These are phyloP conservation scores for Boletus sp. DNA, from an alignment of 768 basidiomycete species.

Conservation along the genomic window DNA sequence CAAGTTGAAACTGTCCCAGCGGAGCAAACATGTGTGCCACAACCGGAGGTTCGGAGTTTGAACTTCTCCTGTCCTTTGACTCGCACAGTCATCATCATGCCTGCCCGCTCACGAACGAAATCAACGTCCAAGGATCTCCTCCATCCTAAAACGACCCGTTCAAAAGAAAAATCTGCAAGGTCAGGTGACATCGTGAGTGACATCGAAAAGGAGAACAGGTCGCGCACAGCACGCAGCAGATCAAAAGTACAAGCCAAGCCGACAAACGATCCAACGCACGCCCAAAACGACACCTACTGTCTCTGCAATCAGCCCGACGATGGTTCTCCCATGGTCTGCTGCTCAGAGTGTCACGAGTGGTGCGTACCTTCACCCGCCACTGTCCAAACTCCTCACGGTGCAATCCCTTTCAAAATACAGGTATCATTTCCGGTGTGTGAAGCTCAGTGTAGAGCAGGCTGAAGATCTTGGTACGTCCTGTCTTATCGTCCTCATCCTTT, in stretches of 20 bases:
- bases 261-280: slow-evolving; percentile 13
- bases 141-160: neutral
- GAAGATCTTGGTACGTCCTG: slow-evolving; percentile 71
- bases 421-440: slow-evolving; percentile 82
- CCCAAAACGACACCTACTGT: slow-evolving; percentile 40
- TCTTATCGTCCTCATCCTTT: neutral
- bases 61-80: slow-evolving; percentile 29
- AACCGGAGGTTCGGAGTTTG: slow-evolving; percentile 29
- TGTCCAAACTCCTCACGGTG: slow-evolving; percentile 2
- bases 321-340: slow-evolving; percentile 78
- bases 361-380: slow-evolving; percentile 31
- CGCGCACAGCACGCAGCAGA: slow-evolving; percentile 17
- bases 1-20: neutral
- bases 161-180: slow-evolving; percentile 20
- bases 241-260: slow-evolving; percentile 20
- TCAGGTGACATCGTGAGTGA: slow-evolving; percentile 23
- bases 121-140: slow-evolving; percentile 21
- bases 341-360: slow-evolving; percentile 72
- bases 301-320: slow-evolving; percentile 67
- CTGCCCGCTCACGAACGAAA: slow-evolving; percentile 45
- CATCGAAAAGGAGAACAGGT: slow-evolving; percentile 32
- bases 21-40: slow-evolving; percentile 21
- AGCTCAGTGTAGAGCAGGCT: slow-evolving; percentile 58
- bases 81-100: slow-evolving; percentile 34
- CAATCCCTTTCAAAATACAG: slow-evolving; percentile 36